phyloP scores from a whole-genome alignment of 306 rosid species.

The Prosopis cineraria region DNA sequence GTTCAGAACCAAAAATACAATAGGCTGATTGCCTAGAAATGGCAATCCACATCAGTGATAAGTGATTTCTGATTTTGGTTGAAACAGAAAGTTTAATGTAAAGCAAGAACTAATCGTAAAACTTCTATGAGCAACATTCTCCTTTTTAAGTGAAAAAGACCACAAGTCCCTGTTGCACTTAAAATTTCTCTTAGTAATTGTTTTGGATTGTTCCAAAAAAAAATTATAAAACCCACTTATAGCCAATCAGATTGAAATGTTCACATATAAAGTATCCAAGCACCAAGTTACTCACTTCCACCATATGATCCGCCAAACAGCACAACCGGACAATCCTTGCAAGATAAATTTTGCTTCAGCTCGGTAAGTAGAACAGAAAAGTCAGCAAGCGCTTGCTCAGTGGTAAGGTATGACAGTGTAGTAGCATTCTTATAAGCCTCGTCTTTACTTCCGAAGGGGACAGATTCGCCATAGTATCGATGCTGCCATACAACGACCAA shows the following conservation, averaged over 20 bases:
- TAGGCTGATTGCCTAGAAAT: constrained; percentile 2
- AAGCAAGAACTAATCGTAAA: neutral
- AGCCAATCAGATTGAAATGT: neutral
- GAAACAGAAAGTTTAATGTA: neutral
- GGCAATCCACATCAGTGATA: neutral
- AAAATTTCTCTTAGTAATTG: neutral
- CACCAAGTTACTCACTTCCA: constrained; percentile 61
- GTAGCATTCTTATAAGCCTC: constrained; percentile 76
- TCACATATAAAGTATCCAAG: neutral
- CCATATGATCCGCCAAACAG: constrained; percentile 94
- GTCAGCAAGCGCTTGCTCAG: constrained; percentile 82
- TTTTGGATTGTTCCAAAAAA: neutral
- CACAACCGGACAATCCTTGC: constrained; percentile 69
- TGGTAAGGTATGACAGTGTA: constrained; percentile 64
- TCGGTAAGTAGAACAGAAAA: constrained; percentile 63
- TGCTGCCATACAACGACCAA: constrained; percentile 47
- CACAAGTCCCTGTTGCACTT: neutral
- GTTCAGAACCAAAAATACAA: neutral
- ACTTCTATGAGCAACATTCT: neutral
- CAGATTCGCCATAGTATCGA: constrained; percentile 78
- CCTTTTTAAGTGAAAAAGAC: neutral
- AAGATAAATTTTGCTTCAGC: constrained; percentile 61
- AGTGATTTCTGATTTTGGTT: neutral
- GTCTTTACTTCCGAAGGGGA: constrained; percentile 65
- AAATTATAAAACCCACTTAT: neutral